These are phyloP conservation scores for Trichoderma endophyticum DNA, from an alignment of 2,329 filamentous ascomycete species.

Conservation along the genomic window DNA sequence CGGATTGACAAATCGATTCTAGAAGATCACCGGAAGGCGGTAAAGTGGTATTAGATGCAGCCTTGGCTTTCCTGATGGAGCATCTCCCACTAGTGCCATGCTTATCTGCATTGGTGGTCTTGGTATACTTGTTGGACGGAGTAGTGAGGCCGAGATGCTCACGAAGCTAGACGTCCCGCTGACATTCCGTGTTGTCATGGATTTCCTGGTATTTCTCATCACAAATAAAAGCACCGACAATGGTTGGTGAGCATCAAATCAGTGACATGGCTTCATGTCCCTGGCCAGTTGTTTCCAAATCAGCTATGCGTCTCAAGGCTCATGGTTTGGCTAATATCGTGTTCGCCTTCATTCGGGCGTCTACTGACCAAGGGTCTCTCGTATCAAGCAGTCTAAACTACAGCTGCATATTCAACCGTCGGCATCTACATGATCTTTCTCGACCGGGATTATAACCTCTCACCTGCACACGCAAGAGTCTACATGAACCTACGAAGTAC, in stretches of 20 bases:
- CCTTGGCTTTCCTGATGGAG: background rate
- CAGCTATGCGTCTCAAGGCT: background rate
- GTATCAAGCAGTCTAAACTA: background rate
- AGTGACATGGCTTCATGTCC: background rate
- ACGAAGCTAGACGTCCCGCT: background rate
- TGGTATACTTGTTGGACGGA: background rate
- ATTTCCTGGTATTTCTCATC: background rate
- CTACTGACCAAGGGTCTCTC: background rate
- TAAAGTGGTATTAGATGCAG: background rate
- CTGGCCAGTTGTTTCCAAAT: background rate
- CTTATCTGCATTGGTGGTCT: conserved; percentile 5
- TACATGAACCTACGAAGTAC: background rate
- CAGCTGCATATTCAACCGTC: background rate
- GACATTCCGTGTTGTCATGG: background rate
- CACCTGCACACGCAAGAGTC: background rate
- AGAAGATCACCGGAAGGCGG: background rate
- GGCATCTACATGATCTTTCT: background rate
- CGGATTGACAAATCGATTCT: background rate
- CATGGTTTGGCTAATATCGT: background rate
- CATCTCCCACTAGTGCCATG: background rate
- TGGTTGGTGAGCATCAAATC: background rate
- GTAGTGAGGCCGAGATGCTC: background rate
- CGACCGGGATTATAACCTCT: background rate
- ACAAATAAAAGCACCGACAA: background rate
- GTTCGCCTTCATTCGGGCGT: background rate